Base-by-base conservation (phyloP, 2,329 filamentous ascomycete species). In the Claviceps fusiformis region DNA sequence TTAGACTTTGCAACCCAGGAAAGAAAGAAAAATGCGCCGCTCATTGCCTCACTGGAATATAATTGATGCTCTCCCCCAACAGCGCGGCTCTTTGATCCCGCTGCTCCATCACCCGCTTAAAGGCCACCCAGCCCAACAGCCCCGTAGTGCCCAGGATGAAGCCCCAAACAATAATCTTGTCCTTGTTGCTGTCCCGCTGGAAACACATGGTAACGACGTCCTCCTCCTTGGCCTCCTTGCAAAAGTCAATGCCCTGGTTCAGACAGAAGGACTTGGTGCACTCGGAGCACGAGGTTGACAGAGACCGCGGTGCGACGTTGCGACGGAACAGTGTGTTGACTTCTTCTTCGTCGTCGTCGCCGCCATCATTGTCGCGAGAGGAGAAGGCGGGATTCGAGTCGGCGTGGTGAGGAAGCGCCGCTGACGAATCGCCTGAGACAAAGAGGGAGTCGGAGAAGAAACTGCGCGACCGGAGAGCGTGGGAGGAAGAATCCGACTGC, bases 191-290 rank as follows among this genome's bases (percentile, higher is more conserved):
- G 66, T 85, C 82, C 59, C 82, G 77, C 73, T 85, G 80, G 69
- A 85, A 85, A 65, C 82, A 85, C 63, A 75, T 73, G 33, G 82
- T 82, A 46, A 79, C 69, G 24, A 85, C 78, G 62, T 85, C 80
- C 63, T 77, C 79, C 61, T 84, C 80, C 59, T 76, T 75, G 54
- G 80, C 80, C 59, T 76, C 74, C 62, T 80, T 78, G 72, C 82
- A 85, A 63, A 85, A 82, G 56, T 79, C 78, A 29, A 85, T 77
- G 60, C 75, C 74, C 58, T 81, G 76, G 49, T 70, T 69, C 9
- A 84, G 75, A 67, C 82, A 85, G 62, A 83, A 85, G 56, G 78
- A 78, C 65, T 81, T 81, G 59, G 82, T 85, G 69, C 82, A 85
- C 59, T 81, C 77, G 33, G 75, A 71, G 68, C 82, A 85, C 3